Base-by-base conservation (phyloP, 805 yeast genomes). In the Candida broadrunensis region DNA sequence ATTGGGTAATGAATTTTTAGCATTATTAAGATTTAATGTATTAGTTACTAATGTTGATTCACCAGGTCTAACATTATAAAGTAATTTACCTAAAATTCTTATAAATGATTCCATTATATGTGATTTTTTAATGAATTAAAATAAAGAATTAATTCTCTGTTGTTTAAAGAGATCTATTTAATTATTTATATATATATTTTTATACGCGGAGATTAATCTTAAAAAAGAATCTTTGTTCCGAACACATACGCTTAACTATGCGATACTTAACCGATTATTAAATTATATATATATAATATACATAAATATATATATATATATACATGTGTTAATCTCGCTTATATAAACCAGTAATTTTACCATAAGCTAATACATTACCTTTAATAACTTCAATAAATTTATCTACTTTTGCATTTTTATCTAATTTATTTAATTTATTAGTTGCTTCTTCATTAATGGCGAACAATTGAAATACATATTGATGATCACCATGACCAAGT, bases 381-480 rank as follows among this genome's bases (percentile, higher is more conserved):
- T 26, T 34, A 12, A 37, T 30, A 14, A 42, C 23, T 7, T 42
- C 35, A 23, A 33, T 6, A 5, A 39, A 26, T 9, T 5, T 11
- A 26, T 8, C n/a, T 11, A 15, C 5, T 11, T 8, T 15, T 7
- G 14, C 11, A 9, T 15, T n/a, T 7, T 29, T 12, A 8, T 6
- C 6, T 23, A 23, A 23, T 7, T 35, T 31, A 15, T 33, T 35
- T 5, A 46, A 23, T 15, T 15, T 19, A 14, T 35, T 14, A 2
- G 54, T 46, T 5, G 47, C 54, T 18, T 18, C 26, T 9, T 43
- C 35, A 27, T 43, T 39, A 16, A 50, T 25, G 13, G 48, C 52
- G 23, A 48, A 44, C 8, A 43, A 42, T 31, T 46, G 51, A 35
- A 50, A 50, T 11, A 41, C 33, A 30, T 50, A 50, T 9, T 46